A percentile compares a stretch with the other conserved stretches of the same genome.
Evolutionary conservation across 495 filamentous ascomycete genomes (phyloP).

Genomic region (Neurospora sp.): DNA sequence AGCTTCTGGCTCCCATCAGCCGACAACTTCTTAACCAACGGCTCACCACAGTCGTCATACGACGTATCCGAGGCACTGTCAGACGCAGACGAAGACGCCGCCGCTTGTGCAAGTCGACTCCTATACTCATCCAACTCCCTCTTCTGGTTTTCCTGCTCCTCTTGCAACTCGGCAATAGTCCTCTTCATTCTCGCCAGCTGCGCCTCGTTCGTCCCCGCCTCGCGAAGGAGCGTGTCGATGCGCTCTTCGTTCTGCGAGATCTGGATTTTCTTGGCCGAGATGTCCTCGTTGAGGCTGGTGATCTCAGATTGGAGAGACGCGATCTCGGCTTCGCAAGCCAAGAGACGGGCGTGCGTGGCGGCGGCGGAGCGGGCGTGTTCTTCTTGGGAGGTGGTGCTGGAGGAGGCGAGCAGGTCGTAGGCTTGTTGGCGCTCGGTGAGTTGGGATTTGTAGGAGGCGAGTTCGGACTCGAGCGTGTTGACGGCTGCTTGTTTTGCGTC

Average conservation of each 20-base stretch:
- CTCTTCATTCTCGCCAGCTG: neutral
- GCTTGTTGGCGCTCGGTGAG: neutral
- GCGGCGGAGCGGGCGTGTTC: neutral
- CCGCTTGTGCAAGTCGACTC: neutral
- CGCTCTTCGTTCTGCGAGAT: neutral
- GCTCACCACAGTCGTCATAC: neutral
- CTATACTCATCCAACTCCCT: neutral
- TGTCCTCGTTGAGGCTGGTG: neutral
- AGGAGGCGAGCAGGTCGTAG: neutral
- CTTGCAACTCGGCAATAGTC: neutral
- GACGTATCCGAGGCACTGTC: neutral
- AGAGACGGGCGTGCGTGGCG: neutral
- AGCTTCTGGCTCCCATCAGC: neutral
- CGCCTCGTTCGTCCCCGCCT: neutral
- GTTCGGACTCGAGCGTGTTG: neutral
- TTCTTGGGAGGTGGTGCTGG: neutral
- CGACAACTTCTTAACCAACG: neutral
- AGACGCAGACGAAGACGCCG: neutral
- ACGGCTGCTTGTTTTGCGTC: neutral
- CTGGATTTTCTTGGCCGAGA: neutral
- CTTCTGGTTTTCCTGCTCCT: neutral
- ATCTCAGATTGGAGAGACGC: neutral
- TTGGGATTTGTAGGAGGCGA: neutral
- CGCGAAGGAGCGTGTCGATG: neutral
- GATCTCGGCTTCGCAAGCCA: neutral